Percentiles rank a stretch among this genome's conserved stretches.
These are phyloP conservation scores for Tylopilus sp. DNA, from an alignment of 768 basidiomycete species.

Conservation along the genomic window DNA sequence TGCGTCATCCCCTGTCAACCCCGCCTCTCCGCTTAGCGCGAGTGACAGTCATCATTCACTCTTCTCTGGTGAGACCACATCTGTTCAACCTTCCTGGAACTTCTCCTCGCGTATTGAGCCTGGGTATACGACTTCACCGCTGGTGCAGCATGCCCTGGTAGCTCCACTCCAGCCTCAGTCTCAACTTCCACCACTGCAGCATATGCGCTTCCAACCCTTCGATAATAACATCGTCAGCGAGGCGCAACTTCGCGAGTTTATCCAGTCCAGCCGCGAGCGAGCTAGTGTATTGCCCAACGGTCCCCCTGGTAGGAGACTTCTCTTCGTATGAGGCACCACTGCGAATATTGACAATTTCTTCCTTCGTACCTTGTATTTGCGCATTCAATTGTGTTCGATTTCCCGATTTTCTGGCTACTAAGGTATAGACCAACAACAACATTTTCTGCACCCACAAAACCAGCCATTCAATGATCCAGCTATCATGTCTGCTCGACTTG, in stretches of 20 bases:
- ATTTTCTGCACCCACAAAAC: constrained; percentile 32
- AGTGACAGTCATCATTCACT: constrained; percentile 49
- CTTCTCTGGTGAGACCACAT: constrained; percentile 38
- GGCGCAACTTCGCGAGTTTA: constrained; percentile 73
- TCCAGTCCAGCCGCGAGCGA: constrained; percentile 65
- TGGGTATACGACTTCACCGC: constrained; percentile 45
- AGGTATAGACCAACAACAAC: constrained; percentile 36
- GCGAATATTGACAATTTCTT: constrained; percentile 33
- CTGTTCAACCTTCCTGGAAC: constrained; percentile 44
- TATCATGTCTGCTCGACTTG: constrained; percentile 74
- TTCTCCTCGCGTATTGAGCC: constrained; percentile 39
- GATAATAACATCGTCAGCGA: constrained; percentile 58
- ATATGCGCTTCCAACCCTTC: constrained; percentile 54
- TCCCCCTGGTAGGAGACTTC: constrained; percentile 48
- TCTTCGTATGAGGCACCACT: constrained; percentile 35
- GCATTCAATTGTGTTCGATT: constrained; percentile 22
- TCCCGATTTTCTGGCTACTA: constrained; percentile 7
- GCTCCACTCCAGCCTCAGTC: constrained; percentile 32
- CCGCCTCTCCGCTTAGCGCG: constrained; percentile 51
- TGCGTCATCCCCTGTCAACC: constrained; percentile 57
- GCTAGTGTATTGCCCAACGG: constrained; percentile 33
- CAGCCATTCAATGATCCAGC: constrained; percentile 71
- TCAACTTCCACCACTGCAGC: constrained; percentile 33
- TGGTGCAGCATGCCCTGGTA: constrained; percentile 44
- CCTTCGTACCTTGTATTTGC: constrained; percentile 24